Percentiles rank a stretch among this genome's conserved stretches.
Conservation (phyloP, 1,284 basidiomycete genomes). For the Cutaneotrichosporon cutaneum region DNA sequence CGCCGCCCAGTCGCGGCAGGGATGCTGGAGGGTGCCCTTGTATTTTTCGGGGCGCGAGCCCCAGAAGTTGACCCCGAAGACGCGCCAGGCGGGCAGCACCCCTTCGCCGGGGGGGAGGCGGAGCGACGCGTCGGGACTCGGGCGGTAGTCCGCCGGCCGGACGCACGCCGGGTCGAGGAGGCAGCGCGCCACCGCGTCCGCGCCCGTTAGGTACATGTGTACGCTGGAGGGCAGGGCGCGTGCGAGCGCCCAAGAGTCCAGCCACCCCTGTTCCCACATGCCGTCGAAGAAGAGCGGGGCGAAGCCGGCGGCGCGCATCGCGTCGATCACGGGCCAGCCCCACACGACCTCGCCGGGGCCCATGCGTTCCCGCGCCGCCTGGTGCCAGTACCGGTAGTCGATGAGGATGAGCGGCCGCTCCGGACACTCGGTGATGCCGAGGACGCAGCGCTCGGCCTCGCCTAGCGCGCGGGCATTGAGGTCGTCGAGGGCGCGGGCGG, state of each 20-base stretch:
- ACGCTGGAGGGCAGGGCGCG: background rate
- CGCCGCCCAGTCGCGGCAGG: conserved; percentile 16
- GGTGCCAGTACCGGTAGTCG: conserved; percentile 35
- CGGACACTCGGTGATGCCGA: conserved; percentile 31
- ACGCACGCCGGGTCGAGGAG: conserved; percentile 47
- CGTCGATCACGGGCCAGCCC: conserved; percentile 1
- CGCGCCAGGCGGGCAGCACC: conserved; percentile 42
- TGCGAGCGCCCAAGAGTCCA: background rate
- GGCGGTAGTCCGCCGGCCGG: conserved; percentile 39
- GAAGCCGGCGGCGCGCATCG: background rate
- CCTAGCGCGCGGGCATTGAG: conserved; percentile 20
- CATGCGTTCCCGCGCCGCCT: background rate
- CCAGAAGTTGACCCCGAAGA: conserved; percentile 42
- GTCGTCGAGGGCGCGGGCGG: background rate
- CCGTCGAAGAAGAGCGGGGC: background rate
- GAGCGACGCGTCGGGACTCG: conserved; percentile 20
- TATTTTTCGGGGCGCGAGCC: conserved; percentile 13
- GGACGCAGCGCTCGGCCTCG: conserved; percentile 34
- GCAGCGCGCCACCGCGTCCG: conserved; percentile 37
- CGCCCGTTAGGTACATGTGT: conserved; percentile 19
- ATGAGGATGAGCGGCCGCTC: conserved; percentile 38
- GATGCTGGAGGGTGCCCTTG: conserved; percentile 25
- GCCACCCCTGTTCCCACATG: background rate
- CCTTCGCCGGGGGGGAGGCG: conserved; percentile 22
- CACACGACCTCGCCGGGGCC: conserved; percentile 1